Conservation (phyloP, 768 basidiomycete species). For the Coprinopsis marcescibilis region DNA sequence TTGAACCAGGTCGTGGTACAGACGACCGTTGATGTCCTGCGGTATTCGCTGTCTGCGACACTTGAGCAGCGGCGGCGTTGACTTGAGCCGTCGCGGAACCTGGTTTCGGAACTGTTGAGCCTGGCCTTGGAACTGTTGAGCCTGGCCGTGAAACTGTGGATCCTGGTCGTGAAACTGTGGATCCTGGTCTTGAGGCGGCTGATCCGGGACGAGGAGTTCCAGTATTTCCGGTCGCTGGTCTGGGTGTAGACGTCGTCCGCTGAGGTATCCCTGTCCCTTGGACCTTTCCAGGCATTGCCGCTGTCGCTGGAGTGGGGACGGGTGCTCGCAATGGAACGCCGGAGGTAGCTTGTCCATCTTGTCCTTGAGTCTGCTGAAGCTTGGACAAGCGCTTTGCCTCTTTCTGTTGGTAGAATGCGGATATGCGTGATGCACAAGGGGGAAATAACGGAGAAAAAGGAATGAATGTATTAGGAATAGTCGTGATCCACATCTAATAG, state of each 20-base stretch:
- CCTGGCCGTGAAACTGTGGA: slow-evolving; percentile 18
- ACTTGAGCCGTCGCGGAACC: no score
- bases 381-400: slow-evolving; percentile 68
- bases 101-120: slow-evolving; percentile 19
- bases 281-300: slow-evolving; percentile 6
- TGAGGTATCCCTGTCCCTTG: slow-evolving; percentile 15
- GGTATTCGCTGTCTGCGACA: no score
- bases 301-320: slow-evolving; percentile 12
- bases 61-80: no score
- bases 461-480: slow-evolving; percentile 2
- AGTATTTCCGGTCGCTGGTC: slow-evolving; percentile 19
- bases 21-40: no score
- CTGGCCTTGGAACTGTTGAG: slow-evolving; percentile 20
- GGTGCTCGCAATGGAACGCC: slow-evolving; percentile 4
- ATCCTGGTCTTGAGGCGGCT: slow-evolving; percentile 19
- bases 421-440: slow-evolving; percentile 3
- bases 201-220: slow-evolving; percentile 32
- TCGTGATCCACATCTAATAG: background rate
- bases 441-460: slow-evolving; percentile 11
- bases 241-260: slow-evolving; percentile 21
- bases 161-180: slow-evolving; percentile 18
- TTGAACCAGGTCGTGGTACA: slow-evolving; percentile 22
- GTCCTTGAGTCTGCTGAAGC: slow-evolving; percentile 28
- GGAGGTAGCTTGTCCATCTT: background rate
- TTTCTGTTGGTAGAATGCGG: slow-evolving; percentile 39